Conservation (phyloP, 177 flowering plant species). For the Vitis hybrid region DNA sequence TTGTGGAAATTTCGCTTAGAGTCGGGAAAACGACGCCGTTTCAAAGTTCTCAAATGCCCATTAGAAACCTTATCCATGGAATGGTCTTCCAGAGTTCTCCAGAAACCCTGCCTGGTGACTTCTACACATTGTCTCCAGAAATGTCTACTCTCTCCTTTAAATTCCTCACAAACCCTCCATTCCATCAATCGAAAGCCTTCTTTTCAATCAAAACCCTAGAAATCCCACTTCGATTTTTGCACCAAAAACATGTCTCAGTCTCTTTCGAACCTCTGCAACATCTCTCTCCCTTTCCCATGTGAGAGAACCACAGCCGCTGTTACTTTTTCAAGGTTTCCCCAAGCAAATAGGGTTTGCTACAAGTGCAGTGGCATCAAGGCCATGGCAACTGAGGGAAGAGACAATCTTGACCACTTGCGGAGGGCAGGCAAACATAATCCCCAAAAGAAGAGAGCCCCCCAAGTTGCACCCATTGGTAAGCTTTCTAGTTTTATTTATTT, state of each 20-base stretch:
- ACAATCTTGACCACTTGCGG: constrained; percentile 58
- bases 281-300: constrained; percentile 28
- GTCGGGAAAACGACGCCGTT: background rate
- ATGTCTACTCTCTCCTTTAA: constrained; percentile 9
- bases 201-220: background rate
- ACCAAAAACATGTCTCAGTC: constrained; percentile 35
- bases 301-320: constrained; percentile 7
- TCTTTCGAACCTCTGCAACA: constrained; percentile 23
- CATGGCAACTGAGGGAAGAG: constrained; percentile 44
- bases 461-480: constrained; percentile 51
- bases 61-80: background rate
- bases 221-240: background rate
- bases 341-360: background rate
- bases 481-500: background rate
- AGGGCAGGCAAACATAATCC: constrained; percentile 28
- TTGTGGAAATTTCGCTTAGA: background rate
- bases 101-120: constrained; percentile 4
- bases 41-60: background rate
- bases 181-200: background rate
- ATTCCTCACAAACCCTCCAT: background rate
- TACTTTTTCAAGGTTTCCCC: constrained; percentile 12
- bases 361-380: constrained; percentile 13
- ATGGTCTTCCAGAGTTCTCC: constrained; percentile 15
- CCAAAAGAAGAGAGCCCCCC: constrained; percentile 27
- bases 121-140: constrained; percentile 13